Base-by-base conservation (phyloP, 805 yeast genomes). In the Blastobotrys muscicola region DNA sequence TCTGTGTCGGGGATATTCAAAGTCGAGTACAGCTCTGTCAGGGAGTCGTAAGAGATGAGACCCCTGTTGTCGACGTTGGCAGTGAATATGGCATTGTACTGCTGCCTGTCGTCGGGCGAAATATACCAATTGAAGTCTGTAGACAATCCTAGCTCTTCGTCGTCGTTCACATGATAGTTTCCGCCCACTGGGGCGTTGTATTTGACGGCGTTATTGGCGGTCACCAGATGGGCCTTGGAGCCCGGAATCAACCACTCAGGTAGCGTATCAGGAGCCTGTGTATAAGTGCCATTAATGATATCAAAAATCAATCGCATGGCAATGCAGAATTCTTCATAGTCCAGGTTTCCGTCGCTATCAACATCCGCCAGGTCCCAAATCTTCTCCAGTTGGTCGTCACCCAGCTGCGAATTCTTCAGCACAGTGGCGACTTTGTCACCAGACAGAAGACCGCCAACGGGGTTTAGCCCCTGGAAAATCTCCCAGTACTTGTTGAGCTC, bases 401-500 rank as follows among this genome's bases (percentile, higher is more conserved):
- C 74, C 46, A 92, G 74, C 56, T 85, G 82, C 37, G 96, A 86
- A 65, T 92, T 92, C 64, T 85, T 86, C 55, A 92, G 75, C 40
- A 92, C 92, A 2, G 86, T 80, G 29, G 83, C 74, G 14, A 89
- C 94, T 59, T 82, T 80, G 45, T 83, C 92, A 39, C 95, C 96
- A 15, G 82, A 72, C 30, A 92, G 72, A 58, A 82, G 80, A 58
- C 85, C 87, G 43, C 78, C 75, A 31, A 66, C 77, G 0, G 99
- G 98, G 50, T 77, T 76, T 55, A 92, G 75, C 10, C 96, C 95
- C 50, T 82, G 78, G 70, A 92, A 92, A 38, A 92, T 89, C 64
- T 92, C 95, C 98, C 98, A 92, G 71, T 87, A 92, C 67, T 90
- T 90, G 58, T 87, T 83, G 55, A 89, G 87, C 65, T 92, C 98